Conservation (phyloP, 805 yeast species). For the Kluyveromyces wickerhamii region DNA sequence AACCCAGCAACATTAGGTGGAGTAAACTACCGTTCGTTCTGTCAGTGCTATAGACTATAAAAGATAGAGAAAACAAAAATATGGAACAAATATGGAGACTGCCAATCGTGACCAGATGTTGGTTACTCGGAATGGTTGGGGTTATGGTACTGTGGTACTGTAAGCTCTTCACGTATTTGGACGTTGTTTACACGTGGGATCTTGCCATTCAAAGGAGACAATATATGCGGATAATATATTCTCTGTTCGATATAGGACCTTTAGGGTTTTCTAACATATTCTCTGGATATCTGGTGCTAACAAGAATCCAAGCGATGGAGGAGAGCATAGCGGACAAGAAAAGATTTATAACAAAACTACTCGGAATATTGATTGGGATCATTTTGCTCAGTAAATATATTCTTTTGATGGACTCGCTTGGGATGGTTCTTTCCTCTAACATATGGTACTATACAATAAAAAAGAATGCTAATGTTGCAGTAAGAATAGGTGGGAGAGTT, state of each 20-base stretch:
- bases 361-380: background rate
- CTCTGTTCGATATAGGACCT: slow-evolving; percentile 34
- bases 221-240: slow-evolving; percentile 32
- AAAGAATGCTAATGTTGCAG: background rate
- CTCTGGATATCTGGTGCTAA: background rate
- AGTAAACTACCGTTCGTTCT: too few species aligned
- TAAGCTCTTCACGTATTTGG: slow-evolving; percentile 26
- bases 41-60: too few species aligned
- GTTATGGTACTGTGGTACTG: slow-evolving; percentile 30
- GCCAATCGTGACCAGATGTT: slow-evolving; percentile 36
- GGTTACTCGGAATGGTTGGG: slow-evolving; percentile 31
- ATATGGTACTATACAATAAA: slow-evolving; percentile 2
- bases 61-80: background rate
- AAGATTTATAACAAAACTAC: background rate
- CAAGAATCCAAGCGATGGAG: background rate
- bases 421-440: background rate
- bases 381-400: background rate
- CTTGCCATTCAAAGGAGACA: slow-evolving; percentile 34
- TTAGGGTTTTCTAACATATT: slow-evolving; percentile 12
- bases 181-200: slow-evolving; percentile 31
- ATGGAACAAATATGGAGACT: slow-evolving; percentile 7
- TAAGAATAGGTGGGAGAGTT: background rate
- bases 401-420: background rate
- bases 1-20: too few species aligned
- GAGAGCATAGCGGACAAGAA: slow-evolving; percentile 1